Base-by-base conservation (phyloP, 129 eudicot species). In the Scalesia atractyloides region DNA sequence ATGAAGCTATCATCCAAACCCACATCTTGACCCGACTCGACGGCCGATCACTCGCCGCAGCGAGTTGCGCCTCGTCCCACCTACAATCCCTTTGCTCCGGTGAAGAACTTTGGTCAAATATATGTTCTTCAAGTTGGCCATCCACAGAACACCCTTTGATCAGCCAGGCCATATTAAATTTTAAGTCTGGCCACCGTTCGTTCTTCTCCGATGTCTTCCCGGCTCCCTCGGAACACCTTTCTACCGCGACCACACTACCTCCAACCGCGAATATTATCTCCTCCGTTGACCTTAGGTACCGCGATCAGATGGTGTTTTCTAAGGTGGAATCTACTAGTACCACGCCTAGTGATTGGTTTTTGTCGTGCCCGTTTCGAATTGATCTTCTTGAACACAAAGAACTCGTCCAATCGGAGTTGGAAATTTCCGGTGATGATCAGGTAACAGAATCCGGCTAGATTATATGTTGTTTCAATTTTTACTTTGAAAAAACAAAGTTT, bases 61-160 rank as follows among this genome's bases (percentile, higher is more conserved):
- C 86, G 44, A 68, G 74, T 69, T 83, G 86, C 69, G 68, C 82
- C 18, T 78, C 94, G 1, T 58, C 87, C 0, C 48, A 52, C 0
- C 59, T 87, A 19, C 76, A 71, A n/a, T 53, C 74, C 71, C 81
- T 90, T 15, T 76, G 84, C 76, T 47, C 84, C 22, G 77, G 77
- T 16, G 72, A 85, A 0, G 14, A 44, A 4, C 79, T 90, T 0
- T 90, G 96, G 96, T 34, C 69, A 14, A 54, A 74, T 3, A 70
- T 85, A 8, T 87, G 93, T 64, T 62, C 73, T 75, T n/a, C 81
- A 37, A 73, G 70, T 20, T 90, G 94, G 91, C 84, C 80, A 0
- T 80, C 80, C 3, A 80, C 73, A 12, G 43, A 69, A 2, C 52
- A 80, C 49, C 43, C 68, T 26, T 9, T 46, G 8, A 63, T 75